Evolutionary conservation across 192 early-diverging fungal genomes (phyloP).

Genomic region (Podila clonocystis): DNA sequence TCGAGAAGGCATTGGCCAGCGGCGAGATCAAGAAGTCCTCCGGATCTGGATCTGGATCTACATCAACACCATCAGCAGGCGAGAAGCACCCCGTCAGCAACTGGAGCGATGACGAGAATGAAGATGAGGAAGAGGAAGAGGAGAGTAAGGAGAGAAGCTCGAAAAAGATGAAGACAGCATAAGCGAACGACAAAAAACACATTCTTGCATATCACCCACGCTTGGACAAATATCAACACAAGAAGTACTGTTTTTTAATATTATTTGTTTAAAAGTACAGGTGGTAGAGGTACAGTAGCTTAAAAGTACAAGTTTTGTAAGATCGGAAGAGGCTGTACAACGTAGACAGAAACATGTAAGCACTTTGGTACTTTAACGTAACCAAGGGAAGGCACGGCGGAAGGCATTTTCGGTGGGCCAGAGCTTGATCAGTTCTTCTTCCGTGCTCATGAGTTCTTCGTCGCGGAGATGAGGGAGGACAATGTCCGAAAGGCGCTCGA

Average conservation of each 20-base stretch:
- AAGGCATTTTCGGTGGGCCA: conserved; percentile 43
- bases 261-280: background rate
- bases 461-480: conserved; percentile 42
- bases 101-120: conserved; percentile 34
- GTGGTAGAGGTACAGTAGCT: background rate
- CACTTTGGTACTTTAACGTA: conserved; percentile 5
- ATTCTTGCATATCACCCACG: background rate
- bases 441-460: conserved; percentile 33
- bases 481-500: conserved; percentile 43
- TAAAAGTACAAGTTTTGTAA: background rate
- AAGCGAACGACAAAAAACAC: background rate
- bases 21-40: conserved; percentile 25
- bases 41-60: background rate
- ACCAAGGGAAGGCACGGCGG: conserved; percentile 44
- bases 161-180: conserved; percentile 7
- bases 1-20: conserved; percentile 18
- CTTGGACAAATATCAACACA: background rate
- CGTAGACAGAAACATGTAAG: background rate
- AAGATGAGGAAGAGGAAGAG: background rate
- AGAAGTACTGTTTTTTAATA: background rate
- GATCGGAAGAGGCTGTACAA: background rate
- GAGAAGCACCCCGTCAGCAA: conserved; percentile 39
- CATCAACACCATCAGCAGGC: background rate
- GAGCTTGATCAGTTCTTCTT: conserved; percentile 31
- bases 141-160: conserved; percentile 3